Evolutionary conservation across 2,329 filamentous ascomycete species (phyloP).

Genomic region (Calonectria multiphialidica): DNA sequence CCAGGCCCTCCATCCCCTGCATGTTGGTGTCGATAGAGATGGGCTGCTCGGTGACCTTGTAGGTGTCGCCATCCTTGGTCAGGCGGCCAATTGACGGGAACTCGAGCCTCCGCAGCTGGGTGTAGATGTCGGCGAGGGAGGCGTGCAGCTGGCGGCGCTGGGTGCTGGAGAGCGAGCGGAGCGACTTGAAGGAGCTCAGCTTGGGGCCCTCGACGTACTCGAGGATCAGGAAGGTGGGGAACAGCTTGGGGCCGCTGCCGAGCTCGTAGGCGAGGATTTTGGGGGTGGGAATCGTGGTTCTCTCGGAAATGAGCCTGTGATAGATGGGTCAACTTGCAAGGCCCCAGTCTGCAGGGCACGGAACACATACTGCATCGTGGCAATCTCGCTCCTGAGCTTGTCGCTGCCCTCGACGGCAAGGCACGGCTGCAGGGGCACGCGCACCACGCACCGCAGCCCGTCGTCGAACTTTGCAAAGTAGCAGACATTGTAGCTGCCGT

Average conservation of each 20-base stretch:
- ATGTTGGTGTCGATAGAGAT: slow-evolving; percentile 26
- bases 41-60: slow-evolving; percentile 13
- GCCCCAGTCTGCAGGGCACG: not conserved
- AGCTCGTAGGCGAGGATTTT: slow-evolving; percentile 15
- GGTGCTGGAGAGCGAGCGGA: slow-evolving; percentile 1
- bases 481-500: slow-evolving; percentile 19
- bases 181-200: slow-evolving; percentile 7
- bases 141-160: slow-evolving; percentile 14
- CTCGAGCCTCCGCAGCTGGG: slow-evolving; percentile 29
- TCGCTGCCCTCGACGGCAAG: slow-evolving; percentile 4
- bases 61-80: not conserved
- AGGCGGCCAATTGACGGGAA: slow-evolving; percentile 29
- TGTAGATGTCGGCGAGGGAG: slow-evolving; percentile 28
- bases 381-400: slow-evolving; percentile 21
- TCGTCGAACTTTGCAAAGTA: slow-evolving; percentile 19
- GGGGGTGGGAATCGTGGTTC: slow-evolving; percentile 18
- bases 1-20: slow-evolving; percentile 25
- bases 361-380: slow-evolving; percentile 19
- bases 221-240: slow-evolving; percentile 25
- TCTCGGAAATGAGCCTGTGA: slow-evolving; percentile 12
- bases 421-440: slow-evolving; percentile 9
- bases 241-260: not conserved
- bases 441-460: slow-evolving; percentile 8
- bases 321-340: not conserved
- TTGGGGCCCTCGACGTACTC: slow-evolving; percentile 22